Base-by-base conservation (phyloP, 305 asterid species). In the Euphrasia arctica region DNA sequence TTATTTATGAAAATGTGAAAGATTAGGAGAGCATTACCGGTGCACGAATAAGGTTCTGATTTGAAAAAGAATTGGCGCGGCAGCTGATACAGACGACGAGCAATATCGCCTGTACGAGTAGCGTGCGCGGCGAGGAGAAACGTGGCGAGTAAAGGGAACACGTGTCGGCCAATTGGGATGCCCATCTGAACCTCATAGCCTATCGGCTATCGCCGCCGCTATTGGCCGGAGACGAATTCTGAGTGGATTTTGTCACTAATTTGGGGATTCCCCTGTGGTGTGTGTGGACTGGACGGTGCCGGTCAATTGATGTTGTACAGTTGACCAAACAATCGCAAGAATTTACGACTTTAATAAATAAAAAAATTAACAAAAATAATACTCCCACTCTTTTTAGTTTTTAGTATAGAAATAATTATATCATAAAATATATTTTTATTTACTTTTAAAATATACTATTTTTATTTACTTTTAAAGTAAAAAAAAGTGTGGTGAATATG, bases 31-130 rank as follows among this genome's bases (percentile, higher is more conserved):
- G 10, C 28, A 67, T 74, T 27, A 2, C n/a, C 42, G 4, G 59
- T 60, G 22, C 11, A 11, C 59, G 76, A 63, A 43, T 41, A 43
- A 47, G 58, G 13, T 5, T 60, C 63, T 15, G 66, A 55, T 31
- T 43, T 14, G 62, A 54, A 60, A 54, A 51, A 10, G 73, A 70
- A 67, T 60, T 71, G 69, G 70, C 70, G 45, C 47, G 12, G 45
- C 56, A 13, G 54, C 42, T 48, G 25, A 59, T 3, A 6, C 58
- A 58, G 58, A 59, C 13, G 3, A 15, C 13, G 3, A 15, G 28
- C 63, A 41, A 41, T 0, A 10, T 58, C 3, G 59, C 9, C 34
- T 2, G 60, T 5, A 64, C 58, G 50, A 70, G 63, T 56, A 66
- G 15, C 28, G 31, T 12, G 18, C 22, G 54, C 60, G 59, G 54